Evolutionary conservation across 345 rosid species (phyloP), one percentile per base, ranked within the genome.

Genomic region (Camelina hispida): DNA sequence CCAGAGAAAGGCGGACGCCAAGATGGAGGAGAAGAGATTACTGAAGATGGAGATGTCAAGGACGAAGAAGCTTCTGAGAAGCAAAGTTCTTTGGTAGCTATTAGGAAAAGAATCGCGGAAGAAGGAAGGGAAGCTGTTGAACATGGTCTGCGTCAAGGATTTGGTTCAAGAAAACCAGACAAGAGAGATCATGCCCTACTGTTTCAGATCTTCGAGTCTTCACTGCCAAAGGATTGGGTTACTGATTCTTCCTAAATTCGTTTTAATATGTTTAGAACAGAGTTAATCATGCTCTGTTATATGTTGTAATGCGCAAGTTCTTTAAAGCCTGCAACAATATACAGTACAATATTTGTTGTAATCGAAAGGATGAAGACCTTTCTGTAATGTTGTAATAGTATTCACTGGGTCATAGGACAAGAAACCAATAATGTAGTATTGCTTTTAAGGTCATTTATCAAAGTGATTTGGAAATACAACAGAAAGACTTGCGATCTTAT

Each of bases 121-220:
- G 84, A 87, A 76, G 93, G 87, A 62, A 79, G 66, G 38, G 85
- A 83, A 82, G 84, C 85, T 20, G 78, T 83, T 52, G 82, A 74
- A 60, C 79, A 80, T 25, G 87, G 91, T 58, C 68, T 81, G 8
- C 72, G 54, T 55, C 82, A 66, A 76, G 76, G 82, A 20, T 74
- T 55, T 30, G 61, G 76, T 66, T 66, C 71, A 7, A 86, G 76
- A 66, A 81, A 70, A 76, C 78, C 50, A 50, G 67, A 73, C 37
- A 81, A 78, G 80, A 82, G 70, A 66, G 85, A 88, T 73, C 83
- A 74, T 66, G 65, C 66, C 5, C 76, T 88, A 32, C 84, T 85
- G 20, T 78, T 35, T 58, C 79, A 66, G 64, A 83, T 90, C 72
- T 87, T 88, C 61, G 55, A 75, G 53, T 82, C 90, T 67, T 75